A percentile compares a stretch with the other conserved stretches of the same genome.
Evolutionary conservation across 345 rosid species (phyloP).

Genomic region (Pugionium dolabratum): DNA sequence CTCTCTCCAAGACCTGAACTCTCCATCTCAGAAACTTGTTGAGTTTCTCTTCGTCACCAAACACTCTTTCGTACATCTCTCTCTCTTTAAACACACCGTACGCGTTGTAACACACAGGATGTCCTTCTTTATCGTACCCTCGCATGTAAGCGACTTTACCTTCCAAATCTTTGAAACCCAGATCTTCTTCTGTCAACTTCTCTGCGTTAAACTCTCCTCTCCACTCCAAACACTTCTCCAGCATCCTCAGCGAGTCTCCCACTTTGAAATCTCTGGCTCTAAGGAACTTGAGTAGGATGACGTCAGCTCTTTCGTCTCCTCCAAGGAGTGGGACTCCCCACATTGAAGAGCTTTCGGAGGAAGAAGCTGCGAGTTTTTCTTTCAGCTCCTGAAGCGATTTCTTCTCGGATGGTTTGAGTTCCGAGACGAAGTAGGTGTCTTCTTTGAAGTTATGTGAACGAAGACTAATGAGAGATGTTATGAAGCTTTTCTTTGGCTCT

Average conservation of each 20-base stretch:
- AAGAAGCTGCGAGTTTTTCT: slow-evolving; percentile 53
- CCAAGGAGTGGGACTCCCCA: slow-evolving; percentile 76
- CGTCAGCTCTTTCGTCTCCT: slow-evolving; percentile 71
- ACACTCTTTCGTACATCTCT: slow-evolving; percentile 81
- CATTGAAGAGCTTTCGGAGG: slow-evolving; percentile 50
- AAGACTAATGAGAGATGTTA: slow-evolving; percentile 65
- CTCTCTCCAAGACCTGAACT: slow-evolving; percentile 89
- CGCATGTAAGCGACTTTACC: slow-evolving; percentile 88
- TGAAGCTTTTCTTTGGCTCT: slow-evolving; percentile 64
- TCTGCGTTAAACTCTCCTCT: slow-evolving; percentile 78
- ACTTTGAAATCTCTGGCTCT: slow-evolving; percentile 88
- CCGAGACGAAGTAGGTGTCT: slow-evolving; percentile 74
- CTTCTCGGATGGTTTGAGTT: slow-evolving; percentile 73
- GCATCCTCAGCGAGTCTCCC: slow-evolving; percentile 60
- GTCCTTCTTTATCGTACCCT: slow-evolving; percentile 80
- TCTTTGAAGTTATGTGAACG: slow-evolving; percentile 77
- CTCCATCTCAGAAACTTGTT: slow-evolving; percentile 84
- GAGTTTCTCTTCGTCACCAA: slow-evolving; percentile 89
- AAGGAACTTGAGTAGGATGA: slow-evolving; percentile 79
- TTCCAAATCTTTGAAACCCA: slow-evolving; percentile 87
- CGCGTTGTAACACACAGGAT: slow-evolving; percentile 94
- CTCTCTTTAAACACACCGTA: slow-evolving; percentile 80
- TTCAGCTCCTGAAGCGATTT: slow-evolving; percentile 75
- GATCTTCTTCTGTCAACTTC: slow-evolving; percentile 65
- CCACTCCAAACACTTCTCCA: slow-evolving; percentile 80